A percentile compares a stretch with the other conserved stretches of the same genome.
phyloP scores from a whole-genome alignment of 164 flowering plant species.

The Vitis labrusca region DNA sequence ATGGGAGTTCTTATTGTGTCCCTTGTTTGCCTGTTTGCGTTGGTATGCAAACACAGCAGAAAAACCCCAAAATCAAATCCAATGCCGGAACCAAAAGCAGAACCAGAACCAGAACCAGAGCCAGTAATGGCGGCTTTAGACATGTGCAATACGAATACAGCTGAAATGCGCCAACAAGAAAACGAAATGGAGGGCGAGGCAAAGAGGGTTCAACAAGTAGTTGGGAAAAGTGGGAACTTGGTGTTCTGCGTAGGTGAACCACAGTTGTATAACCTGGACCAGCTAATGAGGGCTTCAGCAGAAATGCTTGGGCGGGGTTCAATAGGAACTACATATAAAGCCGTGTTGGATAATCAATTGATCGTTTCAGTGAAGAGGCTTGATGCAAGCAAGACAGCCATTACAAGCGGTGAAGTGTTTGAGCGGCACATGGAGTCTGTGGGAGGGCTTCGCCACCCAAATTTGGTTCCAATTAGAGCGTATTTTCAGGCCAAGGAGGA shows the following conservation, averaged over 20 bases:
- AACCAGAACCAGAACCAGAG: no score
- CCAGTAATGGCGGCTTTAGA: background rate
- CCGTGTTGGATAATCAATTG: conserved; percentile 38
- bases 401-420: conserved; percentile 35
- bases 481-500: conserved; percentile 50
- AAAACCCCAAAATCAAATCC: background rate
- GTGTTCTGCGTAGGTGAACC: conserved; percentile 36
- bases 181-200: background rate
- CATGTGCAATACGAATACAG: no score
- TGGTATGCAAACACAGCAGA: conserved; percentile 6
- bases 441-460: conserved; percentile 38
- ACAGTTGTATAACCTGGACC: conserved; percentile 32
- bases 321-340: conserved; percentile 50
- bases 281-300: conserved; percentile 54
- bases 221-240: conserved; percentile 26
- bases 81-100: no score
- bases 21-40: conserved; percentile 8
- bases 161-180: background rate
- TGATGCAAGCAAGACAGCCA: conserved; percentile 33
- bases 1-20: conserved; percentile 2
- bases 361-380: conserved; percentile 45
- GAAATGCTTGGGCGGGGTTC: conserved; percentile 48
- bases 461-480: conserved; percentile 44
- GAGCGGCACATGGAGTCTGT: conserved; percentile 39
- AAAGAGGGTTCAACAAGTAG: background rate